phyloP scores from a whole-genome alignment of 495 filamentous ascomycete genomes.

The Xylaria intraflava region DNA sequence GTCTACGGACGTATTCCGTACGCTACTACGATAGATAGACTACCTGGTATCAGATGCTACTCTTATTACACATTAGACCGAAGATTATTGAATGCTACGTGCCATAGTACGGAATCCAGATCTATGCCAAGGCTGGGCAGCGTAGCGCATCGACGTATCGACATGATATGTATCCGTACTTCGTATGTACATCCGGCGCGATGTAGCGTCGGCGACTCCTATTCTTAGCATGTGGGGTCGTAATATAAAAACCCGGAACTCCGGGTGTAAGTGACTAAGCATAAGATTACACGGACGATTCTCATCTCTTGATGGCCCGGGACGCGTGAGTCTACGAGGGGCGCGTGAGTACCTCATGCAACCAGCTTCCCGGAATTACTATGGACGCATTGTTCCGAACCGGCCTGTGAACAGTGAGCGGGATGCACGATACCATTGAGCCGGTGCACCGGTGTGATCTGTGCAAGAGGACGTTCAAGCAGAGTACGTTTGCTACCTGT shows the following conservation, averaged over 20 bases:
- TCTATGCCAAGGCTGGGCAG: no score
- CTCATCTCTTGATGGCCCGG: not conserved
- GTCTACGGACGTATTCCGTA: no score
- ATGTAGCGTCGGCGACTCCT: no score
- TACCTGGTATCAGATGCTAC: no score
- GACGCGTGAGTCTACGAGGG: not conserved
- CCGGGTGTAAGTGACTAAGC: constrained; percentile 1
- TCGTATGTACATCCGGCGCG: no score
- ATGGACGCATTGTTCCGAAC: not conserved
- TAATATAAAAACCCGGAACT: constrained; percentile 1
- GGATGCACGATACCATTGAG: constrained; percentile 1
- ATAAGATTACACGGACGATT: not conserved
- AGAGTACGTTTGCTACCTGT: constrained; percentile 2
- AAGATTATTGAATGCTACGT: no score
- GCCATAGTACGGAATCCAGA: no score
- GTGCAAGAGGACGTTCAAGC: constrained; percentile 10
- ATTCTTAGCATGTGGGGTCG: no score
- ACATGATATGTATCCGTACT: no score
- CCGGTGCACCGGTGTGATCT: not conserved
- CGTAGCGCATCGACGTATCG: no score
- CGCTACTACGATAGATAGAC: no score
- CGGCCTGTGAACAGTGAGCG: not conserved
- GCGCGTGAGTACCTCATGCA: not conserved
- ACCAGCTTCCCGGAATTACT: not conserved
- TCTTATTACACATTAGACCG: no score